Evolutionary conservation across 2,329 filamentous ascomycete species (phyloP), one percentile per base, ranked within the genome.

Genomic region (Dothideomycetes sp.): DNA sequence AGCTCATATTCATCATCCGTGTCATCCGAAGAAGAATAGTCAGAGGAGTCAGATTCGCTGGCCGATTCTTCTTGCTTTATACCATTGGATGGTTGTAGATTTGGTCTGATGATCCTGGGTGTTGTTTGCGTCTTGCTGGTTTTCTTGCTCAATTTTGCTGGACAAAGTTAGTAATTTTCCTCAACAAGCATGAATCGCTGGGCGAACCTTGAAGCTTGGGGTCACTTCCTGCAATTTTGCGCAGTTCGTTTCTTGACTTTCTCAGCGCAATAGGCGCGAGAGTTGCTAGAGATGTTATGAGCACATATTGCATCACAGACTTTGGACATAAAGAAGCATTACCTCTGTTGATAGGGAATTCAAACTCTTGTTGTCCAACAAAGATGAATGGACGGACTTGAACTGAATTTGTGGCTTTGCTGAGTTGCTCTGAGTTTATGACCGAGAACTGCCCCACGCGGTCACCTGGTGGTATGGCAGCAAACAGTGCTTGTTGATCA

Each of bases 1-100:
- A 64, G 60, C 45, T 78, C 73, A 3, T 64, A 62, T 17, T 67
- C 64, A 35, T 58, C 64, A 9, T 63, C 63, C 34, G 67, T 69
- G 17, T 64, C 63, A 29, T 65, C 63, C 13, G 53, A 48, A n/a
- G 42, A 44, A 25, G 30, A 13, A n/a, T 34, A 43, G 13, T 46
- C 44, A 32, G 38, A 49, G 4, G 45, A 44, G 8, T 44, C 47
- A 9, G 37, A 13, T 16, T 40, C 37, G 17, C 18, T 24, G 15
- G 20, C 29, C 6, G 37, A 40, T 10, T 35, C 30, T 33, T 49
- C 47, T 10, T 35, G 23, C 23, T 44, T 44, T n/a, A 46, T 24
- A 7, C 34, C 29, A 16, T 36, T 15, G 17, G 40, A 13, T n/a
- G 40, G 17, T 22, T 45, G 43, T n/a, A 38, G 29, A 29, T 25